Percentiles rank a stretch among this genome's conserved stretches.
Conservation (phyloP, 2,329 filamentous ascomycete species). For the Diplodia intermedia region DNA sequence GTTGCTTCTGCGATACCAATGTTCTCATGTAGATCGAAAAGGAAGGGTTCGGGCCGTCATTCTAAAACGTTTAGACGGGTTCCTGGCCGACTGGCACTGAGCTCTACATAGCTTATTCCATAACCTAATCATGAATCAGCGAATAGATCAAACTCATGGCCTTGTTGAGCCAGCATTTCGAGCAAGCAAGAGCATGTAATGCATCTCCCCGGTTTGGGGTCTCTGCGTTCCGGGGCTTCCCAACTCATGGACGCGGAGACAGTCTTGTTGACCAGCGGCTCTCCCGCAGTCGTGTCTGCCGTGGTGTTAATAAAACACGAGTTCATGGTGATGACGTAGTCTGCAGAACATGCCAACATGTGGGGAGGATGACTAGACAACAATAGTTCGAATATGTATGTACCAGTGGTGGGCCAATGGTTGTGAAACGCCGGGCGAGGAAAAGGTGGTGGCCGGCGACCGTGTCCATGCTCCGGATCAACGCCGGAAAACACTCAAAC, state of each 20-base stretch:
- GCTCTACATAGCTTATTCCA: neutral
- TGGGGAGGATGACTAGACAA: too few relatives aligned
- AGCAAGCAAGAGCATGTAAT: neutral
- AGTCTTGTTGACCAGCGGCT: too few relatives aligned
- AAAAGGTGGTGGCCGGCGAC: neutral
- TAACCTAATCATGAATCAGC: neutral
- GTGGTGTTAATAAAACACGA: too few relatives aligned
- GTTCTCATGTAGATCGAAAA: conserved; percentile 5
- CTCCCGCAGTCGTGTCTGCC: too few relatives aligned
- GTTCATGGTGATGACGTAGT: too few relatives aligned
- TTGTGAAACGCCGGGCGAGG: neutral
- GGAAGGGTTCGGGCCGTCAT: neutral
- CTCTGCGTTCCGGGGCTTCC: too few relatives aligned
- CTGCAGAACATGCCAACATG: too few relatives aligned
- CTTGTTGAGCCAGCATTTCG: neutral
- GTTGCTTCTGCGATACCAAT: conserved; percentile 24
- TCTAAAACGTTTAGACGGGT: neutral
- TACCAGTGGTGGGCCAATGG: too few relatives aligned
- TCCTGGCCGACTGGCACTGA: conserved; percentile 2
- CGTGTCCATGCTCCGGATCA: neutral
- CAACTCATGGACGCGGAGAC: too few relatives aligned
- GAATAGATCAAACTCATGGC: too few relatives aligned
- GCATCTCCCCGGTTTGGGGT: too few relatives aligned
- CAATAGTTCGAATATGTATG: neutral
- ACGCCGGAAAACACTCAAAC: neutral